Base-by-base conservation (phyloP, 805 yeast species). In the Yamadazyma ubonensis region DNA sequence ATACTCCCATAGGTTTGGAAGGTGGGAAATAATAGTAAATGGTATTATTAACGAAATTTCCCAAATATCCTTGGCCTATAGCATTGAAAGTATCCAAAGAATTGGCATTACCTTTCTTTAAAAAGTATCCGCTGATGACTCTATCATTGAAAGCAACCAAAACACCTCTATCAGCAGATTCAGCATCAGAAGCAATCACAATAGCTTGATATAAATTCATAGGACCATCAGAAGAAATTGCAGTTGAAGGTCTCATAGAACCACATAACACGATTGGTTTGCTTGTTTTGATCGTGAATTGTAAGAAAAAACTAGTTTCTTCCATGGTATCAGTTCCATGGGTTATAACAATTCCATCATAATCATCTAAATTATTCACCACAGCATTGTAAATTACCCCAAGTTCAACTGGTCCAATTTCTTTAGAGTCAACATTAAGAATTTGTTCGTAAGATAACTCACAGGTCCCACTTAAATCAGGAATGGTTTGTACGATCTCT, bases 311-410 rank as follows among this genome's bases (percentile, higher is more conserved):
- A 0, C 84, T 78, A 6, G 86, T 79, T 54, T 80, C 86, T 37
- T 81, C 80, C 64, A 79, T 67, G 1, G 85, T 76, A 51, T 80
- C 86, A 6, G 86, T 80, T n/a, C 86, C 86, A 55, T 80, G 86
- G 1, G 85, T 80, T 27, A 80, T 75, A 30, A 80, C 85, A 14
- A 79, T 71, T 29, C 84, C 85, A 50, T 77, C 79, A 46, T 67
- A 75, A 2, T 58, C 44, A 30, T 59, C 63, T 26, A 78, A 53
- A 22, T 74, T 72, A 17, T 65, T 65, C 9, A 70, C 57, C 14
- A 80, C 67, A 41, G 73, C 72, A 31, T 63, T 56, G 44, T 76
- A 70, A 34, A 80, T 66, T 34, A 63, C 59, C 38, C 70, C 51
- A 40, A 80, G 59, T 29, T 76, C 72, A 1, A 51, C 48, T 33